Conservation (phyloP, 2,329 filamentous ascomycete species). For the Fusarium phyllophilum region DNA sequence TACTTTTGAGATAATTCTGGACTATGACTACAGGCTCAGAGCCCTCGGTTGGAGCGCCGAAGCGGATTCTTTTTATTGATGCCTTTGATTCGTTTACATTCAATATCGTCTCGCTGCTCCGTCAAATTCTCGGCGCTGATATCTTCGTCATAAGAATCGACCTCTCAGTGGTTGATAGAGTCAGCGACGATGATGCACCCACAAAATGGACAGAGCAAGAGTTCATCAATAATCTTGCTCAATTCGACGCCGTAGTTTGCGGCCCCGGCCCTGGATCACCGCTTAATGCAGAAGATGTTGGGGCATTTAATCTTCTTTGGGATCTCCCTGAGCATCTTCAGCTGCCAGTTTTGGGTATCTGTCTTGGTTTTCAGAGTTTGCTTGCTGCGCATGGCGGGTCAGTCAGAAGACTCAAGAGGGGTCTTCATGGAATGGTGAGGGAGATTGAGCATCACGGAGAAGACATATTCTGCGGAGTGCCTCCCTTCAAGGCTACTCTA, state of each 20-base stretch:
- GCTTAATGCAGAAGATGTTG: conserved; percentile 76
- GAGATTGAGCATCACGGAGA: conserved; percentile 66
- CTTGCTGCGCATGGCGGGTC: conserved; percentile 73
- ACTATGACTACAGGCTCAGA: conserved; percentile 38
- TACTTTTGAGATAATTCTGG: not conserved
- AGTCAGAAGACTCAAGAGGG: conserved; percentile 74
- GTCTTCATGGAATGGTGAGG: conserved; percentile 84
- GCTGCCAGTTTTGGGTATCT: conserved; percentile 87
- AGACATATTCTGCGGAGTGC: conserved; percentile 74
- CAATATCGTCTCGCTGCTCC: conserved; percentile 87
- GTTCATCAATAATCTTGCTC: conserved; percentile 52
- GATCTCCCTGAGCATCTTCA: conserved; percentile 64
- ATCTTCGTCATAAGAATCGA: conserved; percentile 62
- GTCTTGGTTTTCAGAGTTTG: conserved; percentile 88
- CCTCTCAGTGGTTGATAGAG: conserved; percentile 60
- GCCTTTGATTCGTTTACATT: conserved; percentile 97
- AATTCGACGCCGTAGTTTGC: conserved; percentile 86
- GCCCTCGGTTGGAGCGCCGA: conserved; percentile 25
- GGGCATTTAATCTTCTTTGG: conserved; percentile 84
- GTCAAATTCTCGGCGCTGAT: conserved; percentile 70
- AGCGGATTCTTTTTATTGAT: conserved; percentile 85
- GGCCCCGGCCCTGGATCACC: conserved; percentile 92
- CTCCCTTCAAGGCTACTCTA: conserved; percentile 74
- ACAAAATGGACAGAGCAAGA: conserved; percentile 57
- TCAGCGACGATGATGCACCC: conserved; percentile 2